phyloP scores from a whole-genome alignment of 2,329 filamentous ascomycete genomes.

The Aulographum hederae region DNA sequence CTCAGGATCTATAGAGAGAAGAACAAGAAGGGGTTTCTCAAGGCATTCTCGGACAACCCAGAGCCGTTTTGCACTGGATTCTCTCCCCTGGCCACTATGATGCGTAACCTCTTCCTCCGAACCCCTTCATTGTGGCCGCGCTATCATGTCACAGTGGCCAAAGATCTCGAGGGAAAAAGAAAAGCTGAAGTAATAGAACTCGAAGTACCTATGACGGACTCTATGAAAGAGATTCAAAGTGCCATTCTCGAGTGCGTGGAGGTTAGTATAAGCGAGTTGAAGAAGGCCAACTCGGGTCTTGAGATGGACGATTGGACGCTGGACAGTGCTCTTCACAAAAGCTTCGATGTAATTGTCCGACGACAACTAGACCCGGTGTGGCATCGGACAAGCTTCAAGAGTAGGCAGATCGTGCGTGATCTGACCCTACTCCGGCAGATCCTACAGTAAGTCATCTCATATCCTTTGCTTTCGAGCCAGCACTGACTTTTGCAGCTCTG shows the following conservation, averaged over 20 bases:
- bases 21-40: slow-evolving; percentile 86
- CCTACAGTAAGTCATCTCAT: slow-evolving; percentile 41
- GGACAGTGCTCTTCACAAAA: slow-evolving; percentile 79
- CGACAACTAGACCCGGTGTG: slow-evolving; percentile 89
- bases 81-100: slow-evolving; percentile 70
- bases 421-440: slow-evolving; percentile 67
- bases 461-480: not conserved
- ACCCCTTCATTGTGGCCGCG: slow-evolving; percentile 84
- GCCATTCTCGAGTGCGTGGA: slow-evolving; percentile 94
- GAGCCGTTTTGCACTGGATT: slow-evolving; percentile 83
- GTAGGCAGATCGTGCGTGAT: slow-evolving; percentile 84
- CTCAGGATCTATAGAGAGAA: slow-evolving; percentile 82
- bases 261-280: slow-evolving; percentile 81
- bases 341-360: slow-evolving; percentile 77
- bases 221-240: slow-evolving; percentile 85
- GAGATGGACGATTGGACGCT: slow-evolving; percentile 97
- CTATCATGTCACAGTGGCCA: slow-evolving; percentile 79
- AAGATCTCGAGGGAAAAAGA: slow-evolving; percentile 74
- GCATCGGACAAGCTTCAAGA: slow-evolving; percentile 92
- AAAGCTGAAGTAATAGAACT: slow-evolving; percentile 96
- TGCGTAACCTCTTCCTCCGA: slow-evolving; percentile 78
- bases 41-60: slow-evolving; percentile 87
- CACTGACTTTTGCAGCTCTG: slow-evolving; percentile 21
- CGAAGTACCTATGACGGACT: slow-evolving; percentile 87
- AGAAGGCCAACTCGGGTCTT: slow-evolving; percentile 73